A percentile compares a stretch with the other conserved stretches of the same genome.
phyloP scores from a whole-genome alignment of 805 yeast genomes.

The Suhomyces kilbournensis region DNA sequence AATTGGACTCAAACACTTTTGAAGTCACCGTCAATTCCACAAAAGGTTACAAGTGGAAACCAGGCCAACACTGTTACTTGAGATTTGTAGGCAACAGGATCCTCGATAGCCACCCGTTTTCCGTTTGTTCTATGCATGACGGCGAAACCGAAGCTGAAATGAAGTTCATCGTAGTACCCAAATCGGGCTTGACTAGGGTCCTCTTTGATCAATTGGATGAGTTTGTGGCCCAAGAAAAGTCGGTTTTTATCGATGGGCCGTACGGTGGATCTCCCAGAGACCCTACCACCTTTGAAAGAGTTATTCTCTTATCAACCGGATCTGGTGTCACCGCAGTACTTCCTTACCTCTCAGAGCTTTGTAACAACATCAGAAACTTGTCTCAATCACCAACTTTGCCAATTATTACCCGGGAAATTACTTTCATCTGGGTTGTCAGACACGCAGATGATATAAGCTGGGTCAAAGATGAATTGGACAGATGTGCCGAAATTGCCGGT shows the following conservation, averaged over 20 bases:
- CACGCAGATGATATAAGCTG: constrained; percentile 33
- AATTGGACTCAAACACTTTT: constrained; percentile 23
- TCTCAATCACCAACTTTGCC: constrained; percentile 8
- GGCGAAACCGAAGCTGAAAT: constrained; percentile 25
- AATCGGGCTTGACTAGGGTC: constrained; percentile 44
- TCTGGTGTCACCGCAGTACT: constrained; percentile 51
- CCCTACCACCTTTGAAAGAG: constrained; percentile 41
- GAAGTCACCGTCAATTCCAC: constrained; percentile 34
- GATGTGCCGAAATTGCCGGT: constrained; percentile 25
- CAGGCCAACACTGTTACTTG: constrained; percentile 56
- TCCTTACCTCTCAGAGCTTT: constrained; percentile 37
- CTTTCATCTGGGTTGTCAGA: constrained; percentile 46
- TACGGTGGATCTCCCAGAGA: constrained; percentile 54
- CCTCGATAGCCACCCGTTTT: constrained; percentile 57
- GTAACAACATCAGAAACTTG: constrained; percentile 12
- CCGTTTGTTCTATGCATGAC: constrained; percentile 36
- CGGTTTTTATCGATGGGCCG: constrained; percentile 52
- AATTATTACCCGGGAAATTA: constrained; percentile 23
- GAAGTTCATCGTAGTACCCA: constrained; percentile 45
- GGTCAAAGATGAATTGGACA: constrained; percentile 35
- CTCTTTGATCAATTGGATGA: constrained; percentile 31
- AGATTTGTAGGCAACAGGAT: constrained; percentile 44
- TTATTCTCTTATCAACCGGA: constrained; percentile 45
- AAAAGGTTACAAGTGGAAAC: constrained; percentile 42
- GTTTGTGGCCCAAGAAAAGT: constrained; percentile 19